A percentile compares a stretch with the other conserved stretches of the same genome.
phyloP scores from a whole-genome alignment of 805 yeast species.

The Sporopachydermia quercuum region DNA sequence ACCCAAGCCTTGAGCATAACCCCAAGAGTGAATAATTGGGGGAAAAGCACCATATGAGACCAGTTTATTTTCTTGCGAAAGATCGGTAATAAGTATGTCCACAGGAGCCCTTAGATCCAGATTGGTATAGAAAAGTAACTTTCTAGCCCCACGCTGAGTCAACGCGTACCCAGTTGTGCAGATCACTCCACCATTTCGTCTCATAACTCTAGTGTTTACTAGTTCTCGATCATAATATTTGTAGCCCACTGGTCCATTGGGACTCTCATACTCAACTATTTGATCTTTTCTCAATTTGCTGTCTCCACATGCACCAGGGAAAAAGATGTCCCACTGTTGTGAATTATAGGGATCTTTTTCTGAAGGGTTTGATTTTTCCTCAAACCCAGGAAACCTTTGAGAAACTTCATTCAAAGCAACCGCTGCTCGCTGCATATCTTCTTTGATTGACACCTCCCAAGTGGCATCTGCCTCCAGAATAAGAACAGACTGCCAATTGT shows the following conservation, averaged over 20 bases:
- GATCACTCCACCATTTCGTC: conserved; percentile 5
- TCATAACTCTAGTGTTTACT: conserved; percentile 5
- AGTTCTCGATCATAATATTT: conserved; percentile 3
- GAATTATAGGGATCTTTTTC: conserved; percentile 7
- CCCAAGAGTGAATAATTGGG: conserved; percentile 6
- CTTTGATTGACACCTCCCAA: conserved; percentile 6
- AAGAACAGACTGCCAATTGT: conserved; percentile 4
- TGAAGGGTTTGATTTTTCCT: too few species aligned
- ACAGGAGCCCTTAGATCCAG: conserved; percentile 6
- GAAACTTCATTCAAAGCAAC: conserved; percentile 4
- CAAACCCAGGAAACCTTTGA: not conserved
- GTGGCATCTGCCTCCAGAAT: conserved; percentile 8
- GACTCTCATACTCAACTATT: conserved; percentile 4
- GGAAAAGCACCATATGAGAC: conserved; percentile 4
- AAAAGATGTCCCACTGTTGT: conserved; percentile 8
- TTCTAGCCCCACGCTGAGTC: conserved; percentile 5
- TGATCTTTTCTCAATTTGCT: not conserved
- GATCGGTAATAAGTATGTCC: conserved; percentile 4
- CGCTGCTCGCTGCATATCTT: conserved; percentile 2
- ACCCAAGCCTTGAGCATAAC: conserved; percentile 4
- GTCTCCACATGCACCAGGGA: conserved; percentile 6
- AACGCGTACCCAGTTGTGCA: conserved; percentile 8
- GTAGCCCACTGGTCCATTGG: conserved; percentile 4
- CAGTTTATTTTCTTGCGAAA: conserved; percentile 2
- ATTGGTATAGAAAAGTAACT: conserved; percentile 5